Percentiles rank a stretch among this genome's conserved stretches.
Evolutionary conservation across 2,329 filamentous ascomycete genomes (phyloP).

Genomic region (Trichothecium sympodiale): DNA sequence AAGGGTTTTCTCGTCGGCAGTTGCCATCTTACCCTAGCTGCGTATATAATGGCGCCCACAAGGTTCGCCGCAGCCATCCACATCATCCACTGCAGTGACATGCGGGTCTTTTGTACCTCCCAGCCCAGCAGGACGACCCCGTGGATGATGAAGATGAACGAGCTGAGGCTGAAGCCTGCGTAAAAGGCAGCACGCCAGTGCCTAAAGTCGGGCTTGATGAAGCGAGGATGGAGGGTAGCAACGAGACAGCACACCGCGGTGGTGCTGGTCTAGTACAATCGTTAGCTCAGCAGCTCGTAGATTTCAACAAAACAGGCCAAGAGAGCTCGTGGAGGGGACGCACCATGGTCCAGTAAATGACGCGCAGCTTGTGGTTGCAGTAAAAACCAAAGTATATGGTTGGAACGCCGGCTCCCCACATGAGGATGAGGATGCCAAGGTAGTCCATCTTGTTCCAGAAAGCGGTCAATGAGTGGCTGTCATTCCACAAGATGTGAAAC

Average conservation of each 20-base stretch:
- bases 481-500: conserved; percentile 5
- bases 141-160: conserved; percentile 8
- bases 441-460: conserved; percentile 9
- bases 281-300: too few species aligned
- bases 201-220: conserved; percentile 6
- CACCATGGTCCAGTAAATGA: conserved; percentile 8
- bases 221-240: conserved; percentile 7
- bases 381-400: conserved; percentile 10
- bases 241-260: conserved; percentile 6
- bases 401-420: conserved; percentile 8
- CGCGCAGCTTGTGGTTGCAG: conserved; percentile 6
- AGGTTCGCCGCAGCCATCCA: conserved; percentile 8
- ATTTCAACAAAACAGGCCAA: too few species aligned
- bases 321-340: too few species aligned
- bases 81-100: conserved; percentile 7
- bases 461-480: conserved; percentile 1
- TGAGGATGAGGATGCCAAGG: conserved; percentile 8
- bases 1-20: too few species aligned
- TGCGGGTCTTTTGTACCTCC: conserved; percentile 7
- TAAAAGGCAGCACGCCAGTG: conserved; percentile 8
- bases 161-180: conserved; percentile 8
- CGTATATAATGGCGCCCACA: conserved; percentile 6
- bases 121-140: conserved; percentile 7
- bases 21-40: conserved; percentile 6
- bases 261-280: too few species aligned